Evolutionary conservation across 2,329 filamentous ascomycete genomes (phyloP), one percentile per base, ranked within the genome.

Genomic region (Aureobasidium subglaciale): DNA sequence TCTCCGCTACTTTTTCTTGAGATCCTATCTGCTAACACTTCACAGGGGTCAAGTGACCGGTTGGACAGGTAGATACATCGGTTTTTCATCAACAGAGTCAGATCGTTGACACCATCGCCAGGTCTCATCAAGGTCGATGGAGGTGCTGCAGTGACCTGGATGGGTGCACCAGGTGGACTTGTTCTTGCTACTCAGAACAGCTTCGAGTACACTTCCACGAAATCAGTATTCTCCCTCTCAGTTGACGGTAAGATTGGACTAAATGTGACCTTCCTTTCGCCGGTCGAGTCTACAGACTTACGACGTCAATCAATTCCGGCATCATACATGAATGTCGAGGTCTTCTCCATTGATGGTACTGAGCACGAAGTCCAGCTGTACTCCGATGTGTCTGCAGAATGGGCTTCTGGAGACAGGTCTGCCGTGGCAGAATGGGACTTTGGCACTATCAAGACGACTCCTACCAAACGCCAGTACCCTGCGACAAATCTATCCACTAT

Each of bases 331-430:
- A 72, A 86, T 25, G 79, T 87, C 24, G 77, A 76, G 9, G 81
- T 87, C 6, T 69, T 69, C 32, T 86, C 86, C 1, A 63, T 81
- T 2, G 86, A 90, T 67, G 84, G 83, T 10, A 65, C 65, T 2
- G 62, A 73, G 1, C 87, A 90, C 66, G 71, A 80, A 40, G 83
- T 90, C 1, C 80, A 88, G 63, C 64, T 90, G 4, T 90, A 91
- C 65, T 77, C 84, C 22, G 87, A 90, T 64, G 83, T 89, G 35
- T 84, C 85, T 52, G 35, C 56, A 88, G 87, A 91, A 76, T 90
- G 85, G 82, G 79, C 82, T 3, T 85, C 85, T 13, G 84, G 85
- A 20, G 80, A 90, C 63, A 69, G 72, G 6, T 69, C 61, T 24
- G 71, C 79, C 4, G 65, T 78, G 34, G 79, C 84, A 37, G 68